Evolutionary conservation across 108 stramenopile species (phyloP).

Genomic region (Heterococcus sp.): DNA sequence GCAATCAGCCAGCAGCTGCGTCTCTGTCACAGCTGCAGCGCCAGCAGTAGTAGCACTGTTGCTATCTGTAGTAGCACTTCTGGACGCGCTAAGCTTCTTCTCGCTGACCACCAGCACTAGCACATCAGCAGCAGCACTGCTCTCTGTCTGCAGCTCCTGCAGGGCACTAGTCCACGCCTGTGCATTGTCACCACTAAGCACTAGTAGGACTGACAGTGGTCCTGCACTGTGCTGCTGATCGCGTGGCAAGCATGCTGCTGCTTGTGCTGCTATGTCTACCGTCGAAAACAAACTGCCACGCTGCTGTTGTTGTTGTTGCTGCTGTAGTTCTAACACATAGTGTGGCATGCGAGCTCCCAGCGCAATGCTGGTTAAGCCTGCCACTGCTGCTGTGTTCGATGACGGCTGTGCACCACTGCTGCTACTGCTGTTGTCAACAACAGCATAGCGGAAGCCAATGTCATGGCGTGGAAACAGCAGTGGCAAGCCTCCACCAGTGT

Average conservation of each 20-base stretch:
- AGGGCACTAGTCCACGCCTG: no score
- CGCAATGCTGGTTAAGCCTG: background rate
- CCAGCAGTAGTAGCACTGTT: no score
- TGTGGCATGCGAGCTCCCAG: slow-evolving; percentile 33
- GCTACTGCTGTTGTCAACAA: background rate
- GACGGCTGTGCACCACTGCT: background rate
- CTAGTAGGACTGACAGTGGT: background rate
- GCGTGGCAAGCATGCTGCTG: background rate
- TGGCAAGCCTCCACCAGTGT: slow-evolving; percentile 24
- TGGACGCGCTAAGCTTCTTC: no score
- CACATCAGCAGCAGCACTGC: background rate
- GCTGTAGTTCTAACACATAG: slow-evolving; percentile 1
- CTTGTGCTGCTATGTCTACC: slow-evolving; percentile 34
- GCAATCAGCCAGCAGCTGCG: no score
- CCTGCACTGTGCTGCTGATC: background rate
- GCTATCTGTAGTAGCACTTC: no score
- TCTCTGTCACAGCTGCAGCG: no score
- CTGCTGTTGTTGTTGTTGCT: background rate
- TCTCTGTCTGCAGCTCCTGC: background rate
- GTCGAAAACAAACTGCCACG: slow-evolving; percentile 7
- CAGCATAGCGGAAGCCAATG: slow-evolving; percentile 15
- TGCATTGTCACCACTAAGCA: background rate
- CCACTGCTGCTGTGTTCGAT: background rate
- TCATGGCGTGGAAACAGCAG: slow-evolving; percentile 42
- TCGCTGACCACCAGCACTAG: no score